Evolutionary conservation across 106 monocot species (phyloP).

Genomic region (Dendrobium chrysotoxum): DNA sequence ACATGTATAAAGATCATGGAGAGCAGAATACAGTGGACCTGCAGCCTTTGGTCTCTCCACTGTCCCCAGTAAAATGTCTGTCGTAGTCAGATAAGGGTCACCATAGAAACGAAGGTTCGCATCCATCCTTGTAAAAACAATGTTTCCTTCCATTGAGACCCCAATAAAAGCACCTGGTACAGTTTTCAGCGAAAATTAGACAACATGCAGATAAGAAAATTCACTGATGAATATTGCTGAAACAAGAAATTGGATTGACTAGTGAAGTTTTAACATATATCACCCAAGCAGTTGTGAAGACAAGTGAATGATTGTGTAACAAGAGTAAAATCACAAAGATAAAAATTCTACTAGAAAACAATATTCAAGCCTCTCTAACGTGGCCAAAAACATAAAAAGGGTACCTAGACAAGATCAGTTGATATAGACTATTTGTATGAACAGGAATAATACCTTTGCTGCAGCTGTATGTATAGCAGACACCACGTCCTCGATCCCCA

Average conservation of each 20-base stretch:
- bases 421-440: background rate
- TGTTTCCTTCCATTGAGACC: constrained; percentile 67
- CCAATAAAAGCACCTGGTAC: constrained; percentile 78
- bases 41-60: constrained; percentile 73
- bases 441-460: constrained; percentile 61
- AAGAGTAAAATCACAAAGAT: background rate
- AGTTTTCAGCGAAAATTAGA: background rate
- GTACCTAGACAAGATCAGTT: background rate
- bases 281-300: no score
- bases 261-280: no score
- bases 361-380: background rate
- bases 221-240: no score
- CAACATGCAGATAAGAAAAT: background rate
- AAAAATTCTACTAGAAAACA: background rate
- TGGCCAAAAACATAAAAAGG: background rate
- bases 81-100: constrained; percentile 61
- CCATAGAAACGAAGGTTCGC: constrained; percentile 70
- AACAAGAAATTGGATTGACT: no score
- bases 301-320: no score
- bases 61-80: constrained; percentile 63
- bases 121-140: constrained; percentile 56
- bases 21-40: constrained; percentile 49
- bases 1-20: constrained; percentile 35
- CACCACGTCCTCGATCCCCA: constrained; percentile 65
- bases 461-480: constrained; percentile 86